Evolutionary conservation across 2,329 filamentous ascomycete species (phyloP).

Genomic region (Verticillium zaregamsianum): DNA sequence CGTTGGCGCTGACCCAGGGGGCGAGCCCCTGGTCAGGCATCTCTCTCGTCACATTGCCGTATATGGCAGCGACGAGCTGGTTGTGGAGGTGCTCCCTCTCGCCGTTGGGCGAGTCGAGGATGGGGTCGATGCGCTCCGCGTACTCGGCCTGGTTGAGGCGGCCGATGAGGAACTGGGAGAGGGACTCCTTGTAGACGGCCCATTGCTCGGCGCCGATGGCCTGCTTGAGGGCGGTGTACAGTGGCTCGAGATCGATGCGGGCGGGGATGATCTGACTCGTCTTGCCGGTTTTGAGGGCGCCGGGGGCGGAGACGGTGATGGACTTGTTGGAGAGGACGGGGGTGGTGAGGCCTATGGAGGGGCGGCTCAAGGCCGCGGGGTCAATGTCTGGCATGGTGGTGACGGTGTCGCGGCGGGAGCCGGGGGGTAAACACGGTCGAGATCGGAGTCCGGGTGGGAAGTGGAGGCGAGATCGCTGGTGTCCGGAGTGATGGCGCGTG

Average conservation of each 20-base stretch:
- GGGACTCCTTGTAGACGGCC: conserved; percentile 59
- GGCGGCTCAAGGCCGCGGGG: conserved; percentile 63
- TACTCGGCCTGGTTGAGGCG: conserved; percentile 61
- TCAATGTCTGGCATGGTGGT: conserved; percentile 63
- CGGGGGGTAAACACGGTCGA: not conserved
- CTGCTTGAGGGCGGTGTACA: conserved; percentile 58
- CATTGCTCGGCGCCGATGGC: conserved; percentile 59
- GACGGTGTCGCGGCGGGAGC: not conserved
- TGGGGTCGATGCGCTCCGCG: conserved; percentile 54
- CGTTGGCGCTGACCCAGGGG: conserved; percentile 68
- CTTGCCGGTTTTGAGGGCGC: conserved; percentile 49
- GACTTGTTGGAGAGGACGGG: conserved; percentile 55
- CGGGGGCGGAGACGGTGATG: conserved; percentile 47
- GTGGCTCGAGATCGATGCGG: conserved; percentile 63
- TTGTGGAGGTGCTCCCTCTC: conserved; percentile 64
- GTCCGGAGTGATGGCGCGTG: not conserved
- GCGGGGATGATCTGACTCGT: conserved; percentile 59
- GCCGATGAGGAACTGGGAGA: conserved; percentile 59
- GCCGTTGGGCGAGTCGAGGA: conserved; percentile 52
- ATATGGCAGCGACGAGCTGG: conserved; percentile 62
- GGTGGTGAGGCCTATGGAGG: conserved; percentile 52
- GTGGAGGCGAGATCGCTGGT: conserved; percentile 11
- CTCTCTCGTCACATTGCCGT: conserved; percentile 65
- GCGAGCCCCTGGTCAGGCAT: conserved; percentile 65
- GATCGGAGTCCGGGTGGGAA: not conserved